These are phyloP conservation scores for Wickerhamomyces pijperi DNA, from an alignment of 805 yeast genomes.

Conservation along the genomic window DNA sequence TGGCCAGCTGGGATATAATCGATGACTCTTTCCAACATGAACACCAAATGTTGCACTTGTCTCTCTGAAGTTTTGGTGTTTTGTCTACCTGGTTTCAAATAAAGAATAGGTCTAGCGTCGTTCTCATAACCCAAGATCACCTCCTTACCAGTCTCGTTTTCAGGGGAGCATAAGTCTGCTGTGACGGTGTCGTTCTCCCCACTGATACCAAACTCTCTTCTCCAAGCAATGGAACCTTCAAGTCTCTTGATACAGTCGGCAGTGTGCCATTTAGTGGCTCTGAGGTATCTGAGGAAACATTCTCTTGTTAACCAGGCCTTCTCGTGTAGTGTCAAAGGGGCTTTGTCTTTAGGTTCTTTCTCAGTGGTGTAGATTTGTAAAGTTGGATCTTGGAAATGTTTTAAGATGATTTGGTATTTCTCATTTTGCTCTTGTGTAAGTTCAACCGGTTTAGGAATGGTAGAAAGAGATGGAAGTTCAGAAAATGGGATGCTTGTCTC, in stretches of 20 bases:
- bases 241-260: constrained; percentile 65
- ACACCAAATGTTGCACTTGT: constrained; percentile 94
- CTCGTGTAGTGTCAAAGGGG: constrained; percentile 46
- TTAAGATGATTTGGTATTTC: constrained; percentile 52
- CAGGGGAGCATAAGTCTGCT: constrained; percentile 43
- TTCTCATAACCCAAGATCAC: constrained; percentile 85
- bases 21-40: constrained; percentile 82
- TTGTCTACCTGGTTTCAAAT: constrained; percentile 89
- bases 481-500: constrained; percentile 40
- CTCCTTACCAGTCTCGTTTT: constrained; percentile 88
- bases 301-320: constrained; percentile 91
- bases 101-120: constrained; percentile 83
- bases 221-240: constrained; percentile 76
- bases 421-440: constrained; percentile 43
- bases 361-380: constrained; percentile 24
- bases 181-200: constrained; percentile 43
- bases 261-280: constrained; percentile 88
- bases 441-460: constrained; percentile 35
- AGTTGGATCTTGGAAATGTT: constrained; percentile 40
- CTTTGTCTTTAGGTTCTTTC: constrained; percentile 22
- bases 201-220: constrained; percentile 80
- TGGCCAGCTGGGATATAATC: constrained; percentile 96
- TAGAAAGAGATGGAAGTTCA: constrained; percentile 35
- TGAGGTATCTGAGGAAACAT: constrained; percentile 77
- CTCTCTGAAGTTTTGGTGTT: constrained; percentile 83